Conservation (phyloP, 495 filamentous ascomycete species). For the Clavariopsis aquatica region DNA sequence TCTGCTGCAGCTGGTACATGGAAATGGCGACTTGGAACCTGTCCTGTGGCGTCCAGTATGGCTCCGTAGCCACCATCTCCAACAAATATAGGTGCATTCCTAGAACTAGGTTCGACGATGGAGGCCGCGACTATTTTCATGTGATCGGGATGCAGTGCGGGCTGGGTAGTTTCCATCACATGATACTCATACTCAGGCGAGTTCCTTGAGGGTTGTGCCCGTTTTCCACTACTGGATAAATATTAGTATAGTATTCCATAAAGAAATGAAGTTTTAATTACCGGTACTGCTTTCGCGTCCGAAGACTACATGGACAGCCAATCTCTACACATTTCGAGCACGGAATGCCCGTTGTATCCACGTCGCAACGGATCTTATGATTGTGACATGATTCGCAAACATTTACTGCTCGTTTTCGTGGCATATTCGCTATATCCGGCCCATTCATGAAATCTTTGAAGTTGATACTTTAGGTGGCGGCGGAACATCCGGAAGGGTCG, state of each 20-base stretch:
- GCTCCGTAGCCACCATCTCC: slow-evolving; percentile 17
- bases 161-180: background rate
- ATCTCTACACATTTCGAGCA: slow-evolving; percentile 36
- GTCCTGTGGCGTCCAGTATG: slow-evolving; percentile 7
- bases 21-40: slow-evolving; percentile 3
- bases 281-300: background rate
- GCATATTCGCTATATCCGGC: slow-evolving; percentile 12
- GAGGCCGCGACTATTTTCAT: slow-evolving; percentile 9
- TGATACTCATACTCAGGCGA: background rate
- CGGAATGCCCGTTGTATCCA: slow-evolving; percentile 21
- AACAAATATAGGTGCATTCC: slow-evolving; percentile 16
- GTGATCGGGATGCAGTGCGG: background rate
- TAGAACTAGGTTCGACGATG: slow-evolving; percentile 12
- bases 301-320: background rate
- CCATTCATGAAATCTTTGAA: slow-evolving; percentile 18
- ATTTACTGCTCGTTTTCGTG: slow-evolving; percentile 15
- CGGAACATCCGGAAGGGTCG: too few species aligned
- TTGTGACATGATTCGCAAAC: slow-evolving; percentile 36
- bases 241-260: background rate
- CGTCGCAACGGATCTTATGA: slow-evolving; percentile 38
- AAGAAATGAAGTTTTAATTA: background rate
- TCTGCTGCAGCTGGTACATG: slow-evolving; percentile 13
- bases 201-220: background rate
- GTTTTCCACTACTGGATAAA: background rate
- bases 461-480: too few species aligned